phyloP scores from a whole-genome alignment of 345 rosid species.

The Psidium friedrichsthalianum region DNA sequence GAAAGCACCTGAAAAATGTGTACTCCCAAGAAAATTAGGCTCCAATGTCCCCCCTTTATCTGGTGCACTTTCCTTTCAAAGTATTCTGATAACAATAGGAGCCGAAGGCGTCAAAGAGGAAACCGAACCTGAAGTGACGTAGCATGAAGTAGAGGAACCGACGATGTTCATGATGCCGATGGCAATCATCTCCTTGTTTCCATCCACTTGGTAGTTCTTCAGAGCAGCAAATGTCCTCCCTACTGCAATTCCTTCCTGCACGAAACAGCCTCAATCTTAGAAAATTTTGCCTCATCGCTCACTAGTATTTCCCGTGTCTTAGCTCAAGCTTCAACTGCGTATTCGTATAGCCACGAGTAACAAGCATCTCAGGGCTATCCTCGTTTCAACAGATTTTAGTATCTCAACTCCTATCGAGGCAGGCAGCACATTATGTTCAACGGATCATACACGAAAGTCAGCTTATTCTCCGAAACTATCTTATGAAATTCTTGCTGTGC shows the following conservation, averaged over 20 bases:
- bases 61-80: not conserved
- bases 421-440: not conserved
- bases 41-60: not conserved
- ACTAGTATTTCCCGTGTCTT: not conserved
- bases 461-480: not conserved
- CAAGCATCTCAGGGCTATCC: not conserved
- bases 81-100: not conserved
- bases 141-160: slow-evolving; percentile 94
- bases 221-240: slow-evolving; percentile 94
- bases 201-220: slow-evolving; percentile 82
- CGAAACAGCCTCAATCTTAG: not conserved
- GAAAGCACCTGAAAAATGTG: slow-evolving; percentile 50
- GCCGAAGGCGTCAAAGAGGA: not conserved
- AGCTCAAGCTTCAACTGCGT: not conserved
- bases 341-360: not conserved
- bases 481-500: not conserved
- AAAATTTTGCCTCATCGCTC: not conserved
- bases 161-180: slow-evolving; percentile 89
- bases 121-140: slow-evolving; percentile 56
- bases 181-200: slow-evolving; percentile 99
- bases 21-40: not conserved
- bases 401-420: not conserved
- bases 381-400: not conserved
- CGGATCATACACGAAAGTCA: not conserved
- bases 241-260: slow-evolving; percentile 96